These are phyloP conservation scores for Phaffia australis DNA, from an alignment of 768 basidiomycete species.

Conservation along the genomic window DNA sequence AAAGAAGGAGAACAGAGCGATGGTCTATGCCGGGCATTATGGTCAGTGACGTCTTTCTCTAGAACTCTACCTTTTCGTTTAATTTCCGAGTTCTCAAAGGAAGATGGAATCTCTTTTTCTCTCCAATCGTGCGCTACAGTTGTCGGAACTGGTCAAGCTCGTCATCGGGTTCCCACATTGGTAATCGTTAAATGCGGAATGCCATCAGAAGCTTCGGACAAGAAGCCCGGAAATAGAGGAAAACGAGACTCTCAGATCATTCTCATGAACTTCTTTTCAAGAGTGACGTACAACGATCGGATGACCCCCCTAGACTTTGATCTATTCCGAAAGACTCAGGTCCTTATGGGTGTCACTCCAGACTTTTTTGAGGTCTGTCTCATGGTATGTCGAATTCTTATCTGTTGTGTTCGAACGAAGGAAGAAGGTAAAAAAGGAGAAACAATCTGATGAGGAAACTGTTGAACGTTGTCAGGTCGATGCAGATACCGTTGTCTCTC, in stretches of 20 bases:
- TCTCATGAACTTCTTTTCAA: conserved; percentile 98
- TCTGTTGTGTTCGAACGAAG: not conserved
- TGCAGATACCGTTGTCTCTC: conserved; percentile 92
- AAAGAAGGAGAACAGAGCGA: conserved; percentile 84
- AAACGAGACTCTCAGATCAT: conserved; percentile 98
- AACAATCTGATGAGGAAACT: not conserved
- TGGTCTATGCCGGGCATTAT: conserved; percentile 99
- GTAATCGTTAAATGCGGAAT: conserved; percentile 95
- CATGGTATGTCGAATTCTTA: conserved; percentile 56
- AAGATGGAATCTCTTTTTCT: not conserved
- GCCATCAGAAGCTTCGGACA: conserved; percentile 72
- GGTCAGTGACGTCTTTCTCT: conserved; percentile 49
- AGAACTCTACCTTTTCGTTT: not conserved
- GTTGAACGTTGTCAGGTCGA: conserved; percentile 57
- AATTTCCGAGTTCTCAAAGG: not conserved
- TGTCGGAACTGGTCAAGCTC: conserved; percentile 34
- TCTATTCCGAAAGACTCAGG: conserved; percentile 89
- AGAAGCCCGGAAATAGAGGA: conserved; percentile 94
- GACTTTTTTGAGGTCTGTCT: conserved; percentile 95
- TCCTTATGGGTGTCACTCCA: conserved; percentile 96
- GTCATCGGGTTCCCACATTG: conserved; percentile 83
- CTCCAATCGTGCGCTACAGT: not conserved
- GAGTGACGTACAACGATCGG: conserved; percentile 97
- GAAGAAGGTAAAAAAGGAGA: not conserved
- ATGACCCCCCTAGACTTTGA: conserved; percentile 98